Percentiles rank a stretch among this genome's conserved stretches.
Conservation (phyloP, 2,329 filamentous ascomycete species). For the Ambrosiella xylebori region DNA sequence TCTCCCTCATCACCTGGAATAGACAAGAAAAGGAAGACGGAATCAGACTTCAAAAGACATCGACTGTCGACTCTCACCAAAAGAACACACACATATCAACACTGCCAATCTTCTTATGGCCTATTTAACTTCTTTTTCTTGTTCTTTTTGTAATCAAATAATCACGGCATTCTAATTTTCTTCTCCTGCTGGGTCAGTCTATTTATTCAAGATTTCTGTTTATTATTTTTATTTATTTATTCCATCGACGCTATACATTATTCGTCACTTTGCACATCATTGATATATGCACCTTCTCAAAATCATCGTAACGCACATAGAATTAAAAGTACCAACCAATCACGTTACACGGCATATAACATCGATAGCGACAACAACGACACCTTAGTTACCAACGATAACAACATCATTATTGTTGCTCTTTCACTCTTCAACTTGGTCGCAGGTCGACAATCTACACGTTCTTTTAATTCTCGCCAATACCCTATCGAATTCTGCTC, state of each 20-base stretch:
- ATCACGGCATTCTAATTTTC: background rate
- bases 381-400: background rate
- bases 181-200: slow-evolving; percentile 12
- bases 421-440: background rate
- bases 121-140: background rate
- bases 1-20: too few relatives aligned
- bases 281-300: too few relatives aligned
- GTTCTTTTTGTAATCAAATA: background rate
- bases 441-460: background rate
- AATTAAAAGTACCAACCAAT: background rate
- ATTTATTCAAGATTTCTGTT: slow-evolving; percentile 14
- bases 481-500: too few relatives aligned
- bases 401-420: too few relatives aligned
- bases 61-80: too few relatives aligned
- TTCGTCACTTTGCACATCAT: background rate
- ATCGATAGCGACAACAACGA: background rate
- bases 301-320: background rate
- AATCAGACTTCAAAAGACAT: too few relatives aligned
- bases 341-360: background rate
- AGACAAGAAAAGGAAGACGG: too few relatives aligned
- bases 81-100: too few relatives aligned
- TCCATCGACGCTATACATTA: background rate
- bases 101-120: background rate
- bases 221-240: background rate
- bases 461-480: background rate